Evolutionary conservation across 495 filamentous ascomycete species (phyloP).

Genomic region (Polyplosphaeria fusca): DNA sequence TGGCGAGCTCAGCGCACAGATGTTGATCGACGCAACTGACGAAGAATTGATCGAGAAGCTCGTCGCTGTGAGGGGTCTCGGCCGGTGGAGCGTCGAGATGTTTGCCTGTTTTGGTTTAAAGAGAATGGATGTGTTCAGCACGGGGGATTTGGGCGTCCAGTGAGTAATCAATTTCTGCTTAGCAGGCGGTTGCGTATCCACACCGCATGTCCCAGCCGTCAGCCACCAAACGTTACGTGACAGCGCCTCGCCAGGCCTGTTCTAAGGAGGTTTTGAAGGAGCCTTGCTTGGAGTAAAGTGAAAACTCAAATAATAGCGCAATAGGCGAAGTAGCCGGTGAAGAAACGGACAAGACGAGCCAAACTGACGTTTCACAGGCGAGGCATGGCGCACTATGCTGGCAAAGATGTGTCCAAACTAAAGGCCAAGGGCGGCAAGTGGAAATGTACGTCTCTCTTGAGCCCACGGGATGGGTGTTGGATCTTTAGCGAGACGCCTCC

Average conservation of each 20-base stretch:
- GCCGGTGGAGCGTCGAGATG: slow-evolving; percentile 71
- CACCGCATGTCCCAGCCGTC: background rate
- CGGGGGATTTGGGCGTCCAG: slow-evolving; percentile 92
- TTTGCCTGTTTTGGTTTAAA: slow-evolving; percentile 58
- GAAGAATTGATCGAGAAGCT: slow-evolving; percentile 80
- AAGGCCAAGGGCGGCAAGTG: slow-evolving; percentile 85
- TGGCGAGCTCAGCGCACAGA: slow-evolving; percentile 69
- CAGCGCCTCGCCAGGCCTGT: too few relatives aligned
- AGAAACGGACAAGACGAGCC: too few relatives aligned
- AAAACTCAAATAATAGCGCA: too few relatives aligned
- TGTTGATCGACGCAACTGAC: slow-evolving; percentile 74
- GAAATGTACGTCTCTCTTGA: too few relatives aligned
- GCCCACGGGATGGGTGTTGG: too few relatives aligned
- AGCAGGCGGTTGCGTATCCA: background rate
- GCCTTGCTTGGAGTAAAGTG: too few relatives aligned
- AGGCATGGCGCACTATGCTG: slow-evolving; percentile 85
- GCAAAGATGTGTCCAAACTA: slow-evolving; percentile 75
- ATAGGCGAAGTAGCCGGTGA: too few relatives aligned
- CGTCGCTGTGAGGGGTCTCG: slow-evolving; percentile 81
- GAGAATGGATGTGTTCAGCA: slow-evolving; percentile 87
- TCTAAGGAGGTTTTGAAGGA: too few relatives aligned
- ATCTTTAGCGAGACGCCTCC: too few relatives aligned
- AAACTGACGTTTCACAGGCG: too few relatives aligned
- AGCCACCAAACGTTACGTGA: too few relatives aligned
- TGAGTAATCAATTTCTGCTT: slow-evolving; percentile 46